Evolutionary conservation across 108 stramenopile genomes (phyloP), one percentile per base, ranked within the genome.

Genomic region (Skeletonema tropicum): DNA sequence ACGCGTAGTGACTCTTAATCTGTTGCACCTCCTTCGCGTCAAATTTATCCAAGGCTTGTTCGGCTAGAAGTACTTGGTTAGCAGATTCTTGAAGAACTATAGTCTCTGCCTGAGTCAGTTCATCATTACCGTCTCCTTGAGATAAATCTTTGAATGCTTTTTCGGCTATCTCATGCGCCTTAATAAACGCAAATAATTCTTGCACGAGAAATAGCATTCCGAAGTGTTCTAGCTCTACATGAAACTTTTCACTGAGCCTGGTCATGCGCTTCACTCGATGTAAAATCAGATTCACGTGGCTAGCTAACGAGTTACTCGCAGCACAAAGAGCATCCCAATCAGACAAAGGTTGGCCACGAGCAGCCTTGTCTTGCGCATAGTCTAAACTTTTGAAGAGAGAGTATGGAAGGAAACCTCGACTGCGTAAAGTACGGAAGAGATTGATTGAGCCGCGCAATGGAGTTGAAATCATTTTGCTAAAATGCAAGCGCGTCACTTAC

Each of bases 1-100:
- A 94, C 13, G 85, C 77, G 45, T 86, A 87, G 85, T 90, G 91
- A 29, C 87, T 87, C 57, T 75, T 70, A 4, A 85, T 80, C 45
- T 71, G 41, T 26, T 71, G 60, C 4, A 86, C 77, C 62, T 86
- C 80, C 5, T 72, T 38, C 13, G n/a, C 57, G 19, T 82, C 81
- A 23, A 76, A 73, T 10, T 72, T 38, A 1, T 65, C 39, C 11
- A 94, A 70, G 8, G 62, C 66, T 25, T 75, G 57, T 13, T 84
- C 72, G 0, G 90, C 90, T 35, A 60, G n/a, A 13, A 26, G 15
- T 19, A 77, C 68, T 67, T 89, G 84, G 8, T 29, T 11, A 23
- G 64, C 48, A 38, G 85, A 85, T 75, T 94, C 92, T 38, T 77
- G 60, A 11, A 94, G 42, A 9, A 91, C 89, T 52, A 79, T 29